Evolutionary conservation across 2,329 filamentous ascomycete genomes (phyloP), one percentile per base, ranked within the genome.

Genomic region (Sporothrix globosa): DNA sequence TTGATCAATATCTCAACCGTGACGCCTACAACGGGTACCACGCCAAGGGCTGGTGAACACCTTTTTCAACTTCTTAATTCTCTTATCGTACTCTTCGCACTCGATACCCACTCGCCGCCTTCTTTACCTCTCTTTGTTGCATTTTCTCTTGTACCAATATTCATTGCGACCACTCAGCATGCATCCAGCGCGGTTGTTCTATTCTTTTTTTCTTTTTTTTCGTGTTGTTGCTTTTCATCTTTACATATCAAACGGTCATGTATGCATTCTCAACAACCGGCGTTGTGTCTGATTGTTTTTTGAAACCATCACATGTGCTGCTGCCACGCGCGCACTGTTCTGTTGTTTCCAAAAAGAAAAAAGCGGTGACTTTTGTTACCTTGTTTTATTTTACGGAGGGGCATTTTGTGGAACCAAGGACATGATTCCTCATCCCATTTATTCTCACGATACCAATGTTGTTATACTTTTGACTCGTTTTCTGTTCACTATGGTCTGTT

Each of bases 1-100:
- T 88, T 88, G 96, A 96, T 79, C 89, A 96, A 76, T 96, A 93
- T 80, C 93, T 96, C 77, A 89, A 91, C 77, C 89, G 90, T 78
- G 92, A 93, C 58, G 88, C 92, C n/a, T 82, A 84, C 67, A 88
- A 88, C 78, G 92, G 93, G 76, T 96, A 96, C 81, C 91, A 96
- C 79, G 86, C 90, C 73, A 92, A 92, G 79, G 93, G 92, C 77
- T 97, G 93, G 93, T 96, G 88, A 50, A n/a, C 13, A 65, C 27
- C 3, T 24, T 21, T 19, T 14, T 67, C 68, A 30, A 44, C 34
- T 4, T 39, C 5, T 46, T 54, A 61, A 41, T 44, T 63, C 44
- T n/a, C 14, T 19, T 48, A 27, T 69, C 46, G 67, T 14, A 21
- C 48, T 52, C 27, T 50, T 34, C 10, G 11, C 21, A 19, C 27